Base-by-base conservation (phyloP, 441 rosid genomes). In the Adansonia gregorii region DNA sequence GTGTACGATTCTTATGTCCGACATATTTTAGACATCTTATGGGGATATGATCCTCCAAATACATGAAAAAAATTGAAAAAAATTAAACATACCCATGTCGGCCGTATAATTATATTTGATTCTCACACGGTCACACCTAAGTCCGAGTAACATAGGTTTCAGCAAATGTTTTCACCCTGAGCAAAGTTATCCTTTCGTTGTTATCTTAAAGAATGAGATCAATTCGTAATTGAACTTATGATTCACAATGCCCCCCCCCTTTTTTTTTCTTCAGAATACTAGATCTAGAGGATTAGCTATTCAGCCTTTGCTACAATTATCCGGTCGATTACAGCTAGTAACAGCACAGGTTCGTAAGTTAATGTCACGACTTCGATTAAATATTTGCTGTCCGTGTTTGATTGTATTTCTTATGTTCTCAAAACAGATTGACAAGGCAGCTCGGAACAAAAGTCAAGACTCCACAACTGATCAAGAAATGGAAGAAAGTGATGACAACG, bases 241-340 rank as follows among this genome's bases (percentile, higher is more conserved):
- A 63, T 31, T 63, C 67, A 31, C 43, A 35, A 31, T 63, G 17
- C 9, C 45, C 12, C 77, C 77, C 66, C 12, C 77, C 77, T 63
- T 84, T 73, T 78, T 76, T 65, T 86, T 76, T 76, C 46, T 35
- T 35, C 84, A 92, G 98, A 86, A 85, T 61, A 83, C 86, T 48
- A 86, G 82, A 82, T 81, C 89, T 79, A 89, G 98, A 83, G 91
- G 87, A 78, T 78, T 46, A 14, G 87, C 92, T 78, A 67, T 90
- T 86, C 91, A 89, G 85, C 89, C 91, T 75, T 86, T 90, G 76
- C 80, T 94, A 49, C 93, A 88, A 79, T 85, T 91, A 79, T 83
- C 91, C 45, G 97, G 99, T 17, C 93, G 93, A 75, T 85, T 90
- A 77, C 93, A 92, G 79, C 97, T 94, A 76, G 85, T 91, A 77